Evolutionary conservation across 2,329 filamentous ascomycete species (phyloP).

Genomic region (Calonectria pseudoturangicola): DNA sequence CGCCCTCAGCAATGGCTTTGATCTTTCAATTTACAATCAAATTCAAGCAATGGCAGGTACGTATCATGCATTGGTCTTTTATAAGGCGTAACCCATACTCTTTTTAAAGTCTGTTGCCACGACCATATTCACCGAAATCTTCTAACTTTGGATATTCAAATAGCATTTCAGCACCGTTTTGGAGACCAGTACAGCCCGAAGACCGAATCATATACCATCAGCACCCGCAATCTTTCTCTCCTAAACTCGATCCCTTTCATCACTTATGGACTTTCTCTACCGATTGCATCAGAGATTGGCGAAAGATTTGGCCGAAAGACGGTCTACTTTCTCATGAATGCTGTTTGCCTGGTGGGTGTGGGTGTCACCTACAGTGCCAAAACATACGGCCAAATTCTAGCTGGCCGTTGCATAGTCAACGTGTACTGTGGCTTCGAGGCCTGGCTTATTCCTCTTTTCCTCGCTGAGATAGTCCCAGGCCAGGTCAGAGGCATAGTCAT

Average conservation of each 20-base stretch:
- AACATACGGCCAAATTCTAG: not conserved
- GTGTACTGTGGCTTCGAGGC: not conserved
- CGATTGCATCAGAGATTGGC: not conserved
- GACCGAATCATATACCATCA: not conserved
- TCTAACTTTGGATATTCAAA: too few species aligned
- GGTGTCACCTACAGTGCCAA: constrained; percentile 5
- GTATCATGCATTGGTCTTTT: not conserved
- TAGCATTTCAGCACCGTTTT: not conserved
- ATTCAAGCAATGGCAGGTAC: constrained; percentile 6
- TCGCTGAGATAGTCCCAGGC: constrained; percentile 4
- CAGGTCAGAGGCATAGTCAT: not conserved
- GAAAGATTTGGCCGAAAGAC: constrained; percentile 1
- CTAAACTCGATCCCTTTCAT: constrained; percentile 10
- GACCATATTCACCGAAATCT: too few species aligned
- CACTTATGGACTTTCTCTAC: not conserved
- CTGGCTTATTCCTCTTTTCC: not conserved
- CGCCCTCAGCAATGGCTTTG: not conserved
- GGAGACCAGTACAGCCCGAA: not conserved
- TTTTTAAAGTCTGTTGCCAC: too few species aligned
- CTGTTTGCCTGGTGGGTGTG: not conserved
- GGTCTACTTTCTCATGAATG: not conserved
- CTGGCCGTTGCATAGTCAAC: not conserved
- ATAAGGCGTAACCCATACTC: too few species aligned
- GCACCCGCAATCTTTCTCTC: not conserved
- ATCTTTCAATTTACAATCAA: constrained; percentile 1